phyloP scores from a whole-genome alignment of 2,329 filamentous ascomycete species.

The Cercospora zeae-maydis region DNA sequence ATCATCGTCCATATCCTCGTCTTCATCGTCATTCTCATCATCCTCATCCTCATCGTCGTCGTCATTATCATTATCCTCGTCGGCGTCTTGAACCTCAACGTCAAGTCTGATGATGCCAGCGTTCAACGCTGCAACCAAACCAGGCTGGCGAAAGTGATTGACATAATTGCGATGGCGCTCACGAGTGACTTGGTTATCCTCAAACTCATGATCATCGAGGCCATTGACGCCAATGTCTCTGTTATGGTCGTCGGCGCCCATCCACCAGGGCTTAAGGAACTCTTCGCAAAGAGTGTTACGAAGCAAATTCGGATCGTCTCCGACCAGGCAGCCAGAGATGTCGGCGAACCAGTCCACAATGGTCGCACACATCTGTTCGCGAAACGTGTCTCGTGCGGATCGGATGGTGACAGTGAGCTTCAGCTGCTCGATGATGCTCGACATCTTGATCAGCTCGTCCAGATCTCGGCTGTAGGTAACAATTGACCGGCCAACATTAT shows the following conservation, averaged over 20 bases:
- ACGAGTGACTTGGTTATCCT: slow-evolving; percentile 48
- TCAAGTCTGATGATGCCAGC: slow-evolving; percentile 28
- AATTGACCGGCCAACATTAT: slow-evolving; percentile 82
- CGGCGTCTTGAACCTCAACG: slow-evolving; percentile 40
- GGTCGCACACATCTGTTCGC: slow-evolving; percentile 97
- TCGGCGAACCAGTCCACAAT: slow-evolving; percentile 96
- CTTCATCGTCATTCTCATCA: slow-evolving; percentile 30
- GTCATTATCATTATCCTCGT: slow-evolving; percentile 44
- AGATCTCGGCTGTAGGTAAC: slow-evolving; percentile 73
- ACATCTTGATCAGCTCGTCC: slow-evolving; percentile 68
- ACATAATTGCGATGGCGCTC: slow-evolving; percentile 42
- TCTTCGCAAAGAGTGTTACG: slow-evolving; percentile 85
- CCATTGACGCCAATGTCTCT: slow-evolving; percentile 72
- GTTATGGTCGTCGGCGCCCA: slow-evolving; percentile 79
- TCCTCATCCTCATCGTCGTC: slow-evolving; percentile 49
- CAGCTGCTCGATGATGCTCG: slow-evolving; percentile 87
- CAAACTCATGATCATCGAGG: slow-evolving; percentile 73
- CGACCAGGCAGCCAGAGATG: slow-evolving; percentile 83
- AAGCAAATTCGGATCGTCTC: slow-evolving; percentile 72
- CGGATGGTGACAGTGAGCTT: slow-evolving; percentile 93
- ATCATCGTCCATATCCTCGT: slow-evolving; percentile 27
- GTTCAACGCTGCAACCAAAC: slow-evolving; percentile 16
- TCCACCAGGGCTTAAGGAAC: slow-evolving; percentile 79
- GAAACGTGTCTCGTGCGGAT: slow-evolving; percentile 88
- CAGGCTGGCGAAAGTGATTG: slow-evolving; percentile 26